Base-by-base conservation (phyloP, 2,329 filamentous ascomycete genomes). In the Leptosphaerulina australis region DNA sequence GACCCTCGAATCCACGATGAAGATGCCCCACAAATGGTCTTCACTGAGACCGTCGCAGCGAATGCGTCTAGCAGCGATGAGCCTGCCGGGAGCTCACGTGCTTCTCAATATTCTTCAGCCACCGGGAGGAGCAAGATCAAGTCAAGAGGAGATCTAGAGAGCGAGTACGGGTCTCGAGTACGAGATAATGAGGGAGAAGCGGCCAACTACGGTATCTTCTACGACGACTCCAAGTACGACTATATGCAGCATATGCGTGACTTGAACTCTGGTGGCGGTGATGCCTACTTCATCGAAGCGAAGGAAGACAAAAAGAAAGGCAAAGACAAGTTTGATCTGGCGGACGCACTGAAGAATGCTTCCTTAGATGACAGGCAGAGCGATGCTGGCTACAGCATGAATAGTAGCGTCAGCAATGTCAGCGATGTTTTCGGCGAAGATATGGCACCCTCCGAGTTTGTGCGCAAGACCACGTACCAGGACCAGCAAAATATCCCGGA, bases 221-320 rank as follows among this genome's bases (percentile, higher is more conserved):
- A 83, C 73, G 95, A 99, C 74, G 94, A 99, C 75, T 88, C 90
- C 58, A 84, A 90, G 68, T 99, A 99, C 76, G 94, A 99, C 75
- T 99, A 99, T 77, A 99, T 99, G 94, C 94, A 99, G 74, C 94
- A 99, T 75, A 79, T 99, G 81, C 88, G 91, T 46, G 94, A 97
- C 64, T 77, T 99, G 33, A 90, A 79, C 3, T 68, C 68, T 2
- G 76, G 83, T 5, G 75, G 73, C 4, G 89, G 89, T 22, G 87
- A 91, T 46, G 84, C 88, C 22, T 86, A 92, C 37, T 97, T 96
- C 68, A 82, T 99, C 29, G 91, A 97, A 55, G 83, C 83, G 1
- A 72, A 76, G n/a, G 70, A 79, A n/a, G 81, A 81, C 46, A 83
- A 82, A 59, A 89, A 90, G 72, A 92, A 92, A 75, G 84, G 80